Conservation (phyloP, 306 rosid genomes). For the Begonia loranthoides region DNA sequence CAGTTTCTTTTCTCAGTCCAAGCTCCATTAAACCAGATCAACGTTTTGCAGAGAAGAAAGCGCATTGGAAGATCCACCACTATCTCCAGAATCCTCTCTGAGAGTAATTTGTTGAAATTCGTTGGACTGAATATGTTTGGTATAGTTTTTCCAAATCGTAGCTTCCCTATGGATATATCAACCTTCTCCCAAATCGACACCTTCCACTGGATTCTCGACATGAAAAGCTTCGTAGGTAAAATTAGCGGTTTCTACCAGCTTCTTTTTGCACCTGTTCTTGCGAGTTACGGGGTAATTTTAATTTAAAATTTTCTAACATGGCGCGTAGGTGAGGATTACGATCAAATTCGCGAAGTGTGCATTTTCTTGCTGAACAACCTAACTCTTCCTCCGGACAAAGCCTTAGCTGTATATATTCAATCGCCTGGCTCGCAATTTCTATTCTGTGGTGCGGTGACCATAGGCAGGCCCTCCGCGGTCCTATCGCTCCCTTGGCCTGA, state of each 20-base stretch:
- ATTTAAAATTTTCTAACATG: background rate
- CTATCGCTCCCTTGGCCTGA: constrained; percentile 68
- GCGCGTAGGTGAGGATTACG: constrained; percentile 68
- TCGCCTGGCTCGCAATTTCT: constrained; percentile 78
- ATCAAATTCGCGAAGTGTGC: constrained; percentile 68
- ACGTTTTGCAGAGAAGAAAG: too few relatives aligned
- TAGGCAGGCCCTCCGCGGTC: constrained; percentile 77
- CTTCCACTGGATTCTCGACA: constrained; percentile 89
- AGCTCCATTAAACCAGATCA: too few relatives aligned
- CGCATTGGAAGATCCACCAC: too few relatives aligned
- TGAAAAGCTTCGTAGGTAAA: constrained; percentile 79
- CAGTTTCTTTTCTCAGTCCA: too few relatives aligned
- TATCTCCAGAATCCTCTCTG: too few relatives aligned
- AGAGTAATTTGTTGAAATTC: too few relatives aligned
- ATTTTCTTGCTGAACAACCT: constrained; percentile 66
- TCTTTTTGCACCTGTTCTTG: background rate
- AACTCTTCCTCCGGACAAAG: constrained; percentile 89
- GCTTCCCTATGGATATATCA: constrained; percentile 86
- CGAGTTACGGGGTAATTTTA: background rate
- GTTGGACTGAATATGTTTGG: constrained; percentile 44
- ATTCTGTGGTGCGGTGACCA: constrained; percentile 71
- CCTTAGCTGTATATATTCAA: constrained; percentile 81
- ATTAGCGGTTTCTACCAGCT: background rate
- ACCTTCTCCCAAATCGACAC: constrained; percentile 87
- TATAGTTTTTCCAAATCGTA: constrained; percentile 83